Evolutionary conservation across 441 rosid species (phyloP).

Genomic region (Raphanus hybrid): DNA sequence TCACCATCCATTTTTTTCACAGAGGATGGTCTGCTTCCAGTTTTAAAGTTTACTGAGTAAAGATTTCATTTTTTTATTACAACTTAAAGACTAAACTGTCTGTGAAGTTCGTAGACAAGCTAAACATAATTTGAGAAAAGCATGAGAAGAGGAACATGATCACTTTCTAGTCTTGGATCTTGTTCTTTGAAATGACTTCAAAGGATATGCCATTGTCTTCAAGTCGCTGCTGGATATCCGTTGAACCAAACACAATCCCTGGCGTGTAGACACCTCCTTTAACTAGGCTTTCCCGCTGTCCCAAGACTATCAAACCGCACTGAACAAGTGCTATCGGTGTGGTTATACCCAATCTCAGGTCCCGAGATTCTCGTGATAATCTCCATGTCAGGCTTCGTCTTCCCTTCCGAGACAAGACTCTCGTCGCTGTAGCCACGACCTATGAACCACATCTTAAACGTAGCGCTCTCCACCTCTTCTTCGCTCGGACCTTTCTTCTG

Average conservation of each 20-base stretch:
- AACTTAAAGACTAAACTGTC: conserved; percentile 23
- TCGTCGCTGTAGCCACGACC: conserved; percentile 73
- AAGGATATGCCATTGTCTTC: conserved; percentile 80
- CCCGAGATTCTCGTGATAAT: conserved; percentile 76
- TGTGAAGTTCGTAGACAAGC: background rate
- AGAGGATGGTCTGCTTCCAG: conserved; percentile 12
- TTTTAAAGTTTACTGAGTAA: conserved; percentile 18
- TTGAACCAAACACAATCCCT: conserved; percentile 81
- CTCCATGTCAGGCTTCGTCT: conserved; percentile 66
- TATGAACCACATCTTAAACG: conserved; percentile 91
- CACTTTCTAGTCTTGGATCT: conserved; percentile 34
- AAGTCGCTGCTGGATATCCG: conserved; percentile 75
- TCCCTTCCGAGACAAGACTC: conserved; percentile 49
- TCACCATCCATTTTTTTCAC: conserved; percentile 29
- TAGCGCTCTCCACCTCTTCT: conserved; percentile 76
- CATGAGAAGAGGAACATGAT: conserved; percentile 9
- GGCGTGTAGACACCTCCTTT: conserved; percentile 83
- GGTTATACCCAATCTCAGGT: conserved; percentile 87
- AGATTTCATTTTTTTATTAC: background rate
- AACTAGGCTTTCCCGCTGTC: conserved; percentile 64
- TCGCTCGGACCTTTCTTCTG: conserved; percentile 82
- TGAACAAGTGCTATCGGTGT: conserved; percentile 75
- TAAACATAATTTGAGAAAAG: conserved; percentile 19
- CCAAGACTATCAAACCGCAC: conserved; percentile 66
- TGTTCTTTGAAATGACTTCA: conserved; percentile 63